A percentile compares a stretch with the other conserved stretches of the same genome.
phyloP scores from a whole-genome alignment of 805 yeast genomes.

The Yamadazyma takamatsuzukensis region DNA sequence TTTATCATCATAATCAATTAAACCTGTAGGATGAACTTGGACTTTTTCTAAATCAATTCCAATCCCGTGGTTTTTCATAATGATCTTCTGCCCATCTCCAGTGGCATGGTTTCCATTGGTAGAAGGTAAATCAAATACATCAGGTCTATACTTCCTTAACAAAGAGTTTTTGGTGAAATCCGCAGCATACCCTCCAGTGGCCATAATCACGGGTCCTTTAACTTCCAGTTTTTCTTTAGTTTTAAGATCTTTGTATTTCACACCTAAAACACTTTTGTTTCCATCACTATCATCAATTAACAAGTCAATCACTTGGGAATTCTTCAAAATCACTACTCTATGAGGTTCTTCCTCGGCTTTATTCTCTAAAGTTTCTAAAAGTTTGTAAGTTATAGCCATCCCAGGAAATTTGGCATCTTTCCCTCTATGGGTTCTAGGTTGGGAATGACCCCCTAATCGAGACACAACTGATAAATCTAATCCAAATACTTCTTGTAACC shows the following conservation, averaged over 20 bases:
- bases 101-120: slow-evolving; percentile 63
- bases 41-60: slow-evolving; percentile 64
- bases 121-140: slow-evolving; percentile 51
- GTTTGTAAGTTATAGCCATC: slow-evolving; percentile 56
- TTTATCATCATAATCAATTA: slow-evolving; percentile 45
- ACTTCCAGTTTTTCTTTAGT: slow-evolving; percentile 29
- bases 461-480: slow-evolving; percentile 65
- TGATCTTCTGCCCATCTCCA: slow-evolving; percentile 59
- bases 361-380: slow-evolving; percentile 48
- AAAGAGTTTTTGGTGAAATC: slow-evolving; percentile 53
- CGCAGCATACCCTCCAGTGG: slow-evolving; percentile 68
- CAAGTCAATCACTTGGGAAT: slow-evolving; percentile 42
- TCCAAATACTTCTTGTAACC: slow-evolving; percentile 64
- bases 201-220: slow-evolving; percentile 57
- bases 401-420: slow-evolving; percentile 63
- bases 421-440: slow-evolving; percentile 79
- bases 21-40: slow-evolving; percentile 68
- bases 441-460: slow-evolving; percentile 81
- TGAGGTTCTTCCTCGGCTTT: slow-evolving; percentile 42
- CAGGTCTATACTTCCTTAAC: slow-evolving; percentile 55
- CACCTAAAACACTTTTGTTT: slow-evolving; percentile 23
- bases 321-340: slow-evolving; percentile 37
- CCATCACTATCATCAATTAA: slow-evolving; percentile 22
- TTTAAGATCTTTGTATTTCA: slow-evolving; percentile 29
- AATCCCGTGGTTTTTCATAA: slow-evolving; percentile 48